These are phyloP conservation scores for Mortierella sp. DNA, from an alignment of 371 early-diverging fungal species.

Conservation along the genomic window DNA sequence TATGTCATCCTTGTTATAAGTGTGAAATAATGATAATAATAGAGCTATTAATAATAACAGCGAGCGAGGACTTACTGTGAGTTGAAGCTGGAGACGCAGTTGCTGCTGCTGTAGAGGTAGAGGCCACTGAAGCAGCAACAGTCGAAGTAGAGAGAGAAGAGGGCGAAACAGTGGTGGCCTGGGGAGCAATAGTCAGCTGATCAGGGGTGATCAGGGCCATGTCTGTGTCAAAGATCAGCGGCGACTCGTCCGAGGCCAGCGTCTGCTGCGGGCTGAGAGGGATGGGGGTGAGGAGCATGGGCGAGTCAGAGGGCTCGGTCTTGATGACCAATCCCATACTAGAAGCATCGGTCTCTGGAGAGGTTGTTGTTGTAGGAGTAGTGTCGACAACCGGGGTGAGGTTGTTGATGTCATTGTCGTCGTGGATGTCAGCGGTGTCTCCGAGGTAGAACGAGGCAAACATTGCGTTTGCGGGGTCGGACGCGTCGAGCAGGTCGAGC, in stretches of 20 bases:
- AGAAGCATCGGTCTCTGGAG: background rate
- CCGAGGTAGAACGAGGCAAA: conserved; percentile 42
- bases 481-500: conserved; percentile 49
- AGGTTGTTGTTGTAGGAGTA: conserved; percentile 14
- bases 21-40: background rate
- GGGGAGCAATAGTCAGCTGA: conserved; percentile 43
- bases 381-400: conserved; percentile 25
- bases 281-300: conserved; percentile 35
- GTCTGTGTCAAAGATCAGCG: conserved; percentile 20
- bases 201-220: conserved; percentile 31
- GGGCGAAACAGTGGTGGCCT: conserved; percentile 34
- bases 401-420: conserved; percentile 16
- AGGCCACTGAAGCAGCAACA: conserved; percentile 16
- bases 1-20: background rate
- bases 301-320: conserved; percentile 26
- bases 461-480: conserved; percentile 36
- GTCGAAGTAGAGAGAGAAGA: background rate
- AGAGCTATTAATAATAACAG: background rate
- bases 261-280: conserved; percentile 22
- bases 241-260: conserved; percentile 10
- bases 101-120: conserved; percentile 1
- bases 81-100: background rate
- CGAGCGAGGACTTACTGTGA: conserved; percentile 11
- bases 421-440: conserved; percentile 20
- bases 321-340: conserved; percentile 31